Percentiles rank a stretch among this genome's conserved stretches.
Conservation (phyloP, 1,139 yeast species). For the Barnettozyma hawaiiensis region DNA sequence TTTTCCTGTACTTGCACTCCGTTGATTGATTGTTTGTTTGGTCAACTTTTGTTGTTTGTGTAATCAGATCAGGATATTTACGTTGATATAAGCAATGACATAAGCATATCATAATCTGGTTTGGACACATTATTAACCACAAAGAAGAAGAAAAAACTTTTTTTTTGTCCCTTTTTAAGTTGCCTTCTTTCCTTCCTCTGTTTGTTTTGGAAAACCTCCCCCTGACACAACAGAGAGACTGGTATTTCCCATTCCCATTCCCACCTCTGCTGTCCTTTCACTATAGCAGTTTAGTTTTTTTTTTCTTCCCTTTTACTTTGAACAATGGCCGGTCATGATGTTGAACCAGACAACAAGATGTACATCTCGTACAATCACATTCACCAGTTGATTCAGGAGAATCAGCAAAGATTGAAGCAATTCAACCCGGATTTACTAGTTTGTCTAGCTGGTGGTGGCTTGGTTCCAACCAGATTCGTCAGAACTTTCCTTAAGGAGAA, state of each 20-base stretch:
- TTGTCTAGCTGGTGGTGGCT: conserved; percentile 92
- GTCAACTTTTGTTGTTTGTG: too few species aligned
- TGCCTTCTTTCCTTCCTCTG: not conserved
- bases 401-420: conserved; percentile 64
- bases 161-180: not conserved
- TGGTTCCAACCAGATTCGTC: conserved; percentile 92
- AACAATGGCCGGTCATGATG: conserved; percentile 21
- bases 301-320: too few species aligned
- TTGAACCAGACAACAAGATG: conserved; percentile 40
- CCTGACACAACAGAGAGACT: not conserved
- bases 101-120: too few species aligned
- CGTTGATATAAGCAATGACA: too few species aligned
- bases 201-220: not conserved
- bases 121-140: not conserved
- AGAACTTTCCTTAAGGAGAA: conserved; percentile 84
- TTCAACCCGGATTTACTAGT: conserved; percentile 78
- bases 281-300: too few species aligned
- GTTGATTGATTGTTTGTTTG: too few species aligned
- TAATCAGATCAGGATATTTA: too few species aligned
- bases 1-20: too few species aligned
- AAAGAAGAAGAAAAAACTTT: not conserved
- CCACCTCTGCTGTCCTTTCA: not conserved
- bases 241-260: not conserved
- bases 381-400: conserved; percentile 87
- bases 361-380: conserved; percentile 89